These are phyloP conservation scores for Ajuga chamaepitys DNA, from an alignment of 257 asterid genomes.

Conservation along the genomic window DNA sequence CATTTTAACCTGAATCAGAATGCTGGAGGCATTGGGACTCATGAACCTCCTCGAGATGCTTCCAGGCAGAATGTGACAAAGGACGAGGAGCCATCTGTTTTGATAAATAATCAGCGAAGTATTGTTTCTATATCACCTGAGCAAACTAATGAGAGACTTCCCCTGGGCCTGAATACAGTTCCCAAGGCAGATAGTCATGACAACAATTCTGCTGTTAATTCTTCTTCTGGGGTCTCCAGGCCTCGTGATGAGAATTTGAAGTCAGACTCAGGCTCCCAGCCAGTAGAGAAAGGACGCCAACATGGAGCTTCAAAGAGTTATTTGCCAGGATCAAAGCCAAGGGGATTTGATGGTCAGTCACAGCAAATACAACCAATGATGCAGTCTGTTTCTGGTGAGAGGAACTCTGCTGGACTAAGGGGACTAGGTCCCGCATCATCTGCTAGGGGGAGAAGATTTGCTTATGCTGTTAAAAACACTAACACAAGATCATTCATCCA, in stretches of 20 bases:
- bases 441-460: conserved; percentile 59
- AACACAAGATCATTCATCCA: conserved; percentile 35
- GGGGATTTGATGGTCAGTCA: conserved; percentile 35
- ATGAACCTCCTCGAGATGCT: conserved; percentile 35
- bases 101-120: conserved; percentile 35
- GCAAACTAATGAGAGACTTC: conserved; percentile 28
- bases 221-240: conserved; percentile 24
- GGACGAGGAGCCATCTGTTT: conserved; percentile 25
- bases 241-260: conserved; percentile 27
- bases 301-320: conserved; percentile 28
- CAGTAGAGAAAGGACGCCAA: conserved; percentile 33
- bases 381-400: conserved; percentile 39
- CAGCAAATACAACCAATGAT: conserved; percentile 26
- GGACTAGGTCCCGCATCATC: conserved; percentile 39
- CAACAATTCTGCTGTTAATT: conserved; percentile 13
- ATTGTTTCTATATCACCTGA: conserved; percentile 26
- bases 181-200: conserved; percentile 22
- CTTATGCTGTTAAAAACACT: conserved; percentile 66
- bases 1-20: conserved; percentile 37
- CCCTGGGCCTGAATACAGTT: conserved; percentile 24
- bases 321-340: conserved; percentile 29
- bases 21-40: conserved; percentile 35
- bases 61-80: conserved; percentile 27
- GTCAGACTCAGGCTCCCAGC: conserved; percentile 29
- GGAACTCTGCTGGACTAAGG: conserved; percentile 33